Percentiles rank a stretch among this genome's conserved stretches.
phyloP scores from a whole-genome alignment of 2,329 filamentous ascomycete genomes.

The Fusarium aywerte region DNA sequence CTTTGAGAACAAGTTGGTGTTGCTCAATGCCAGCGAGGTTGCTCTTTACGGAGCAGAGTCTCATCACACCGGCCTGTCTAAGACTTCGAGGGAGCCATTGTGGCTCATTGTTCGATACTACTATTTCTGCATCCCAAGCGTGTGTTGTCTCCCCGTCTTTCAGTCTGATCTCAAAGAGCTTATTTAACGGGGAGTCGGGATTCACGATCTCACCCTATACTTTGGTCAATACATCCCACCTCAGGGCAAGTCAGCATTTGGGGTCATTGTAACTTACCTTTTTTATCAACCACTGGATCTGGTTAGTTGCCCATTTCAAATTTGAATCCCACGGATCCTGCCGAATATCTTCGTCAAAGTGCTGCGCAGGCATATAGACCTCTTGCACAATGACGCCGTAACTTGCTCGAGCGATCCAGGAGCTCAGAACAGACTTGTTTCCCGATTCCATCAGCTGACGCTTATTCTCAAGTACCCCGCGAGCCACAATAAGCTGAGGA shows the following conservation, averaged over 20 bases:
- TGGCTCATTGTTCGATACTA: slow-evolving; percentile 54
- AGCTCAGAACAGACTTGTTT: slow-evolving; percentile 21
- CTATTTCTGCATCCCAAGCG: slow-evolving; percentile 53
- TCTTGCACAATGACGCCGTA: slow-evolving; percentile 39
- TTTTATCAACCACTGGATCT: slow-evolving; percentile 42
- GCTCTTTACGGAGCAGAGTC: slow-evolving; percentile 54
- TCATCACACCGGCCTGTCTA: slow-evolving; percentile 52
- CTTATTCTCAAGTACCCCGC: slow-evolving; percentile 34
- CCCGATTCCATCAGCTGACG: slow-evolving; percentile 24
- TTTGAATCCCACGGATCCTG: slow-evolving; percentile 28
- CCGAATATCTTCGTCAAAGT: slow-evolving; percentile 37
- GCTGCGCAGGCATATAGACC: slow-evolving; percentile 27
- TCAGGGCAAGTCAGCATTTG: neutral
- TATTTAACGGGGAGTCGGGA: slow-evolving; percentile 50
- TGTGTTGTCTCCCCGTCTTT: slow-evolving; percentile 49
- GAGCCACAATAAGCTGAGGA: slow-evolving; percentile 29
- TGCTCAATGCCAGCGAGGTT: slow-evolving; percentile 54
- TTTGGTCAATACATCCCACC: slow-evolving; percentile 1
- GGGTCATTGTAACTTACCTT: slow-evolving; percentile 12
- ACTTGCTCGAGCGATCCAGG: slow-evolving; percentile 41
- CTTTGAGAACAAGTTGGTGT: slow-evolving; percentile 52
- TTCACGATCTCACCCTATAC: slow-evolving; percentile 54
- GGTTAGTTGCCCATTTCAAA: slow-evolving; percentile 37
- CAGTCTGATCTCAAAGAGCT: slow-evolving; percentile 50
- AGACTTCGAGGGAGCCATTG: slow-evolving; percentile 52